Evolutionary conservation across 2,329 filamentous ascomycete genomes (phyloP), one percentile per base, ranked within the genome.

Genomic region (Metarhizium robertsii): DNA sequence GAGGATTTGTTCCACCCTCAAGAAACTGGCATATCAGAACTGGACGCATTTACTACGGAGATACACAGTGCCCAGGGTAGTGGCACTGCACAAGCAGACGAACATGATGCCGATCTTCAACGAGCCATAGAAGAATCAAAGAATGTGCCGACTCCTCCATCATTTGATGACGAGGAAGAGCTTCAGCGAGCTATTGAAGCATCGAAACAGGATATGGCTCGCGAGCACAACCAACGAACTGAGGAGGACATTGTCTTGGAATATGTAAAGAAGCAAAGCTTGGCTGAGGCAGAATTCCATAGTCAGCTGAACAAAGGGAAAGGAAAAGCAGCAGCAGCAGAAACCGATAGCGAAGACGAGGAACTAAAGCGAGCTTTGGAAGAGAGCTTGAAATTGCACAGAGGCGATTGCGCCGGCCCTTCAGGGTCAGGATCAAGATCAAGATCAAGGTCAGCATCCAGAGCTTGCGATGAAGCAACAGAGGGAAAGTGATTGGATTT

Each of bases 191-290:
- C 74, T 1, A 69, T 83, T 40, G 68, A 70, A 7, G 73, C 70
- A 13, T 76, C 79, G 29, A 67, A 69, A 53, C 67, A 75, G 38
- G 69, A 78, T 53, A 62, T 75, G 60, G 69, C 71, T 47, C 70
- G 73, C 4, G 69, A 74, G 40, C 67, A 69, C 50, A 70, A 66
- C 42, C 67, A 72, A 54, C 75, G 70, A 64, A 80, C 77, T 0
- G 87, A 91, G 64, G 87, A 92, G 65, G 81, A 90, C 55, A 83
- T 87, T 56, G 81, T 91, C 8, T 68, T 92, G 66, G 86, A 90
- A 63, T 90, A 89, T 67, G 79, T 90, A 45, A 88, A 86, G 75
- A 87, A 84, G 73, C 86, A 91, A 72, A 90, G 86, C 67, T 66
- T 90, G 46, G 77, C 80, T 0, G 88, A 92, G 69, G 84, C 85